These are phyloP conservation scores for Heterobasidion irregulare DNA, from an alignment of 1,284 basidiomycete species.

Conservation along the genomic window DNA sequence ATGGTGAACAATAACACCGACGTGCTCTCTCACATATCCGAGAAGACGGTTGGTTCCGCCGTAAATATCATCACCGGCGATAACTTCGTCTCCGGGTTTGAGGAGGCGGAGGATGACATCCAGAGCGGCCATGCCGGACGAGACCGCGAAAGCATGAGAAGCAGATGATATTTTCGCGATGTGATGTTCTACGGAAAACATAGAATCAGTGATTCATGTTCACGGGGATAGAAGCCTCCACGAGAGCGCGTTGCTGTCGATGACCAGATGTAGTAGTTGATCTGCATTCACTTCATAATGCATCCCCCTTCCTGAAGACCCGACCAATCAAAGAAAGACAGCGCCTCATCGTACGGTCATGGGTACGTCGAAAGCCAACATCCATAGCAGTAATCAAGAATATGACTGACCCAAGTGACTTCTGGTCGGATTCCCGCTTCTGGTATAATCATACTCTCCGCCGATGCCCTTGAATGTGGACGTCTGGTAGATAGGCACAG, in stretches of 20 bases:
- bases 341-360: background rate
- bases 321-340: background rate
- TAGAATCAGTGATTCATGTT: background rate
- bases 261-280: too few species aligned
- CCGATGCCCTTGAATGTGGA: conserved; percentile 96
- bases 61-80: conserved; percentile 97
- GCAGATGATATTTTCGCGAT: conserved; percentile 92
- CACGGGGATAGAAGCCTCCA: background rate
- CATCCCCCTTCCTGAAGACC: too few species aligned
- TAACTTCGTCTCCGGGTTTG: conserved; percentile 90
- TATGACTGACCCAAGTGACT: conserved; percentile 76
- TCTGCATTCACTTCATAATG: too few species aligned
- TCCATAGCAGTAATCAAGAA: background rate
- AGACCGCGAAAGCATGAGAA: conserved; percentile 82
- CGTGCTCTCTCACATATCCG: conserved; percentile 83
- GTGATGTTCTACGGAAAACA: conserved; percentile 67
- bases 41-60: conserved; percentile 96
- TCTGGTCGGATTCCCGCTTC: conserved; percentile 95
- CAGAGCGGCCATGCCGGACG: conserved; percentile 96
- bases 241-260: too few species aligned
- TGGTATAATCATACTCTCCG: conserved; percentile 89
- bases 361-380: background rate
- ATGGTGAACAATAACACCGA: conserved; percentile 87
- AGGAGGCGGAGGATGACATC: conserved; percentile 93
- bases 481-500: conserved; percentile 96